Evolutionary conservation across 495 filamentous ascomycete species (phyloP).

Genomic region (Hypoxylon subgilvum): DNA sequence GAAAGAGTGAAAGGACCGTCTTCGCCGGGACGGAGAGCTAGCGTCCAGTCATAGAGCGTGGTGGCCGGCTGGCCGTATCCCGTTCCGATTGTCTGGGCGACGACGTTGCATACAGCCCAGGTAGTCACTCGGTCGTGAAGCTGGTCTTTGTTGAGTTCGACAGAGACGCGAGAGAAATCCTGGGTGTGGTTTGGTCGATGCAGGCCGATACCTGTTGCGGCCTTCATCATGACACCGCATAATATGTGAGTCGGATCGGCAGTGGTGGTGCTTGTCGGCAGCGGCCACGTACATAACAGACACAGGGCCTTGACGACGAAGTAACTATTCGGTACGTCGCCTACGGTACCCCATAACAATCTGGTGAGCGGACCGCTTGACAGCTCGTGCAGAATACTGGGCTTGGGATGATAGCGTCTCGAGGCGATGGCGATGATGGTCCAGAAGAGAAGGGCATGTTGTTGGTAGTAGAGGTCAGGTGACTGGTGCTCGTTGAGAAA

Average conservation of each 20-base stretch:
- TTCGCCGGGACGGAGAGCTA: conserved; percentile 67
- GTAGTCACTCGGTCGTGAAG: conserved; percentile 84
- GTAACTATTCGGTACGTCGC: conserved; percentile 83
- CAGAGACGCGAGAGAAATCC: conserved; percentile 83
- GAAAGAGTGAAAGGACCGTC: conserved; percentile 71
- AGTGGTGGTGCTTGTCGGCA: conserved; percentile 84
- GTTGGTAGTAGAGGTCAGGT: conserved; percentile 76
- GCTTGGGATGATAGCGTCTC: conserved; percentile 71
- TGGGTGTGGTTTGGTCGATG: conserved; percentile 89
- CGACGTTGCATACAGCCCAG: conserved; percentile 92
- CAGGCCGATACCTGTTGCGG: conserved; percentile 87
- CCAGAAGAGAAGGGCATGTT: conserved; percentile 84
- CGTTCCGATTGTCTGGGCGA: conserved; percentile 88
- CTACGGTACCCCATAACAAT: conserved; percentile 80
- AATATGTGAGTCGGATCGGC: conserved; percentile 90
- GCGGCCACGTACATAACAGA: conserved; percentile 87
- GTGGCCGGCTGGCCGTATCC: conserved; percentile 89
- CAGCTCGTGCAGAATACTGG: conserved; percentile 69
- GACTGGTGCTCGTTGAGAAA: conserved; percentile 74
- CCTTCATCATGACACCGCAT: conserved; percentile 89
- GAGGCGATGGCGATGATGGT: conserved; percentile 81
- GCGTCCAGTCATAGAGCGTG: conserved; percentile 87
- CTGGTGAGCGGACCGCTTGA: conserved; percentile 70
- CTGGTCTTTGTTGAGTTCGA: conserved; percentile 84
- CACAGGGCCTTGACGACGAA: conserved; percentile 91